phyloP scores from a whole-genome alignment of 768 basidiomycete genomes.

The Porpolomopsis calyptriformis region DNA sequence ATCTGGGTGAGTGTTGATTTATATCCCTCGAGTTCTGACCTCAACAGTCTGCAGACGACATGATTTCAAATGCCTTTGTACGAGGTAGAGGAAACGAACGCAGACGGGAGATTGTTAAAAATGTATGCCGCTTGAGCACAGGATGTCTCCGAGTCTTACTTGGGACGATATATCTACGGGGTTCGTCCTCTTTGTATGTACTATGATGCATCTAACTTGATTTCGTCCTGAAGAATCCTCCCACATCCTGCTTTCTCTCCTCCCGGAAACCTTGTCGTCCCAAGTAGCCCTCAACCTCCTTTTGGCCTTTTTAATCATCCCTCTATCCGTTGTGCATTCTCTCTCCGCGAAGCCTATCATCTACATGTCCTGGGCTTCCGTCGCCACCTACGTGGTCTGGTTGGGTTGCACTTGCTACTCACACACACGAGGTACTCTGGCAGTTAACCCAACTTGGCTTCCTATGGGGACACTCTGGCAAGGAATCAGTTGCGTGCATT shows the following conservation, averaged over 20 bases:
- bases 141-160: conserved; percentile 39
- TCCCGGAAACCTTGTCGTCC: conserved; percentile 29
- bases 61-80: conserved; percentile 52
- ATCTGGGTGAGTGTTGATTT: conserved; percentile 22
- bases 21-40: neutral
- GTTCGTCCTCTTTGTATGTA: conserved; percentile 33
- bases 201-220: neutral
- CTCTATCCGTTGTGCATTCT: conserved; percentile 45
- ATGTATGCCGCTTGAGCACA: conserved; percentile 32
- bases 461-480: conserved; percentile 48
- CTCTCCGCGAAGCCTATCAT: conserved; percentile 43
- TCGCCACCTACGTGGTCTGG: conserved; percentile 54
- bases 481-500: conserved; percentile 44
- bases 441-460: conserved; percentile 25
- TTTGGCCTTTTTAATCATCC: conserved; percentile 34
- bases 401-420: conserved; percentile 42
- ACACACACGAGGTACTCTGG: conserved; percentile 36
- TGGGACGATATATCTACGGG: conserved; percentile 52
- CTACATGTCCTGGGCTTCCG: conserved; percentile 49
- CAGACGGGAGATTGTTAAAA: conserved; percentile 33
- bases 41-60: conserved; percentile 32
- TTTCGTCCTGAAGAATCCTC: conserved; percentile 38
- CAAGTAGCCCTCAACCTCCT: conserved; percentile 30
- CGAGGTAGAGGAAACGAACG: conserved; percentile 43
- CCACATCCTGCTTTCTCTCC: conserved; percentile 38